Evolutionary conservation across 2,329 filamentous ascomycete species (phyloP).

Genomic region (Claviceps sp.): DNA sequence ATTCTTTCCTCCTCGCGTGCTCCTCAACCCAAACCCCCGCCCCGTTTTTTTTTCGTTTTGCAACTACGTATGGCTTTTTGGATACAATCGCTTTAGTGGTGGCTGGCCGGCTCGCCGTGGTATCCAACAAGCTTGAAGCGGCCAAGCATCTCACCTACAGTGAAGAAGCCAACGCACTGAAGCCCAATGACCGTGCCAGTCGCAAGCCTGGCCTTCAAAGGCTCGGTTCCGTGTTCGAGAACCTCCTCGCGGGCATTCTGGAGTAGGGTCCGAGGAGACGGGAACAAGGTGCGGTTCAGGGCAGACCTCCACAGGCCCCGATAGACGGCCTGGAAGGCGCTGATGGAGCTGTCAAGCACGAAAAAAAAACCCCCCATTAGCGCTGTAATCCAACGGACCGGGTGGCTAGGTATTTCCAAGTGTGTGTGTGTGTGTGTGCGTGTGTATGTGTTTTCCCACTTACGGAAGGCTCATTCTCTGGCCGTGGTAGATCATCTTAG

Average conservation of each 20-base stretch:
- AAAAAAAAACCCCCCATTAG: too few species aligned
- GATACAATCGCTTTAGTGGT: slow-evolving; percentile 34
- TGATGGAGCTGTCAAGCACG: slow-evolving; percentile 43
- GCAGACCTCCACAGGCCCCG: slow-evolving; percentile 58
- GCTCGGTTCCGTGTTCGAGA: too few species aligned
- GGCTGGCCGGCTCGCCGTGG: slow-evolving; percentile 52
- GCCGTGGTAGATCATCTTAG: slow-evolving; percentile 72
- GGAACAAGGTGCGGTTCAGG: slow-evolving; percentile 48
- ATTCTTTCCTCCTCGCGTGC: too few species aligned
- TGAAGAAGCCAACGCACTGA: slow-evolving; percentile 93
- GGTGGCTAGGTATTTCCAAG: not conserved
- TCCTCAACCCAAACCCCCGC: too few species aligned
- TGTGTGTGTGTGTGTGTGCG: not conserved
- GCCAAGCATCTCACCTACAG: slow-evolving; percentile 91
- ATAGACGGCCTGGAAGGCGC: slow-evolving; percentile 79
- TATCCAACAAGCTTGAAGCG: slow-evolving; percentile 93
- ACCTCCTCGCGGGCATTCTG: slow-evolving; percentile 44
- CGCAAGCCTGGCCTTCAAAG: slow-evolving; percentile 57
- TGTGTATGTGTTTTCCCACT: slow-evolving; percentile 24
- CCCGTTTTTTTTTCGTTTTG: not conserved
- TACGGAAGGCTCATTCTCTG: slow-evolving; percentile 95
- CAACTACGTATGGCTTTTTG: not conserved
- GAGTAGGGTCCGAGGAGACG: slow-evolving; percentile 42
- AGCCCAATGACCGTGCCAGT: slow-evolving; percentile 66
- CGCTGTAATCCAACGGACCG: not conserved